These are phyloP conservation scores for Venustampulla echinocandica DNA, from an alignment of 495 filamentous ascomycete genomes.

Conservation along the genomic window DNA sequence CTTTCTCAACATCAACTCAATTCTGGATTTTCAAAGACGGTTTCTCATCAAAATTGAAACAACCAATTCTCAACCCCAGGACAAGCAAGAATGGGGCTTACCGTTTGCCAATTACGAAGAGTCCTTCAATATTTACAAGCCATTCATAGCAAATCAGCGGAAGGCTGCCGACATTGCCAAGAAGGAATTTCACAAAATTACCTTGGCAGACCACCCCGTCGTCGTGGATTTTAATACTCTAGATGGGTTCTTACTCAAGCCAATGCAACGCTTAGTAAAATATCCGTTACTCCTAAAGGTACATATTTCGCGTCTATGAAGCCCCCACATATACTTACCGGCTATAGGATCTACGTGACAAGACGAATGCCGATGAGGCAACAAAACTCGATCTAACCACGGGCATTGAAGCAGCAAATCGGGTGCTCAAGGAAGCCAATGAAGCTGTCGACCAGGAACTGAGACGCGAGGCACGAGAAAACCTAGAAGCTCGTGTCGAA, in stretches of 20 bases:
- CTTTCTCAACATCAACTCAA: constrained; percentile 88
- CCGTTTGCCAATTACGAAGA: constrained; percentile 72
- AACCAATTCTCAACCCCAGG: constrained; percentile 71
- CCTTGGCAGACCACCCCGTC: constrained; percentile 42
- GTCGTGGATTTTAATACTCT: constrained; percentile 54
- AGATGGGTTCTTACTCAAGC: constrained; percentile 88
- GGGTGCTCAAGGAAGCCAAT: constrained; percentile 74
- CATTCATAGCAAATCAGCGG: constrained; percentile 90
- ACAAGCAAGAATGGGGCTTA: constrained; percentile 82
- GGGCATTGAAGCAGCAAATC: constrained; percentile 67
- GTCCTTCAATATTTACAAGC: constrained; percentile 82
- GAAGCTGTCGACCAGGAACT: constrained; percentile 84
- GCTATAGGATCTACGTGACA: constrained; percentile 75
- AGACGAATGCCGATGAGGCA: constrained; percentile 57
- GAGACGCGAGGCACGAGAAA: constrained; percentile 66
- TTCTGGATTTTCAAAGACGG: constrained; percentile 88
- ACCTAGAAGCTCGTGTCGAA: constrained; percentile 77
- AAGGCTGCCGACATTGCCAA: constrained; percentile 55
- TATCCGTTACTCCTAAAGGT: constrained; percentile 88
- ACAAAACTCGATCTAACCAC: constrained; percentile 57
- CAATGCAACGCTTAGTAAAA: constrained; percentile 89
- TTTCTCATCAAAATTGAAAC: constrained; percentile 95
- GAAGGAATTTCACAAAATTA: constrained; percentile 54
- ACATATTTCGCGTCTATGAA: constrained; percentile 24
- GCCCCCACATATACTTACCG: constrained; percentile 10